Evolutionary conservation across 352 stramenopile genomes (phyloP).

Genomic region (Thalassiosira oceanica): DNA sequence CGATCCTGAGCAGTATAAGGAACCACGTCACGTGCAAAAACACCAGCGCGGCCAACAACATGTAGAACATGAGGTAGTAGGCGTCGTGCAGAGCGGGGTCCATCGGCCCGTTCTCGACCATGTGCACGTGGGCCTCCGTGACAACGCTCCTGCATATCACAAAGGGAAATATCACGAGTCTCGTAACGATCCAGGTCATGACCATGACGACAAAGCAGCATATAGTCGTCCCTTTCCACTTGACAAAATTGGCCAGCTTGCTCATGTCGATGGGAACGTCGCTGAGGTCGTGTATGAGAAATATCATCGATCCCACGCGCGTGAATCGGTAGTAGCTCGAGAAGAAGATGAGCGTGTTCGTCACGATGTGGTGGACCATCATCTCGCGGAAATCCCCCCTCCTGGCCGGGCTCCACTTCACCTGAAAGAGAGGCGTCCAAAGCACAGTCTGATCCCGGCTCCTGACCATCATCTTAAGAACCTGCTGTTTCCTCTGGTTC

Average conservation of each 20-base stretch:
- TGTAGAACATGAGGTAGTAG: slow-evolving; percentile 60
- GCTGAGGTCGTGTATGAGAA: slow-evolving; percentile 77
- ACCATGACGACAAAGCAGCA: slow-evolving; percentile 74
- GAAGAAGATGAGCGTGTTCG: slow-evolving; percentile 71
- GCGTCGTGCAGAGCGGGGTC: slow-evolving; percentile 52
- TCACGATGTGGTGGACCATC: slow-evolving; percentile 79
- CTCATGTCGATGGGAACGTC: slow-evolving; percentile 79
- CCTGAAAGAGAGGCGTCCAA: slow-evolving; percentile 36
- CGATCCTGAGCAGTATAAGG: slow-evolving; percentile 76
- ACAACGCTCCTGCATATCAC: slow-evolving; percentile 62
- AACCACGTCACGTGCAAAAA: slow-evolving; percentile 77
- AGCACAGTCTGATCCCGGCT: slow-evolving; percentile 8
- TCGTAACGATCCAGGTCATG: slow-evolving; percentile 63
- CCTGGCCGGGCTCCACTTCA: slow-evolving; percentile 57
- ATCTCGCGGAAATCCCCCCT: slow-evolving; percentile 82
- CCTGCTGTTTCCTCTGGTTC: slow-evolving; percentile 22
- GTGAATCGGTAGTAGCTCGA: slow-evolving; percentile 67
- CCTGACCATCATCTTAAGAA: slow-evolving; percentile 24
- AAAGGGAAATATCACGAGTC: slow-evolving; percentile 74
- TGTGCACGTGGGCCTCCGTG: slow-evolving; percentile 53
- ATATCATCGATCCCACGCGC: slow-evolving; percentile 72
- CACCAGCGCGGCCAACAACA: slow-evolving; percentile 60
- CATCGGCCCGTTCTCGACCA: slow-evolving; percentile 42
- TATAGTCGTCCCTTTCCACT: slow-evolving; percentile 74
- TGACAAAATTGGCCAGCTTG: slow-evolving; percentile 82